Evolutionary conservation across 2,329 filamentous ascomycete species (phyloP).

Genomic region (Massarina eburnea): DNA sequence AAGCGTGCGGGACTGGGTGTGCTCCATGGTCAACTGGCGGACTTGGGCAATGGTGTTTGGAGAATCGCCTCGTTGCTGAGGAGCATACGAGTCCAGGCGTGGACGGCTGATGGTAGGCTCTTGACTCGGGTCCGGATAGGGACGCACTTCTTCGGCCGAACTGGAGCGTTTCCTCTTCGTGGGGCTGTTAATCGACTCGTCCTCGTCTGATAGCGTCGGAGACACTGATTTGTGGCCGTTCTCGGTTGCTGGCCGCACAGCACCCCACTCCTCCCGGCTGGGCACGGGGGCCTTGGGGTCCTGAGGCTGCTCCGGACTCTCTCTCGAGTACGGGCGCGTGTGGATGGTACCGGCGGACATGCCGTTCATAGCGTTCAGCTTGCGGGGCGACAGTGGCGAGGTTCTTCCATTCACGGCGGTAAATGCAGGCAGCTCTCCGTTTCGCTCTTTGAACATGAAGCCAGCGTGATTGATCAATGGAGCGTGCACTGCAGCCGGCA

Average conservation of each 20-base stretch:
- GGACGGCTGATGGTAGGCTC: conserved; percentile 38
- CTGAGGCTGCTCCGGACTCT: conserved; percentile 12
- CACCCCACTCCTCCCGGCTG: conserved; percentile 19
- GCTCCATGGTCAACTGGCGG: conserved; percentile 23
- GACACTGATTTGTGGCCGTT: conserved; percentile 27
- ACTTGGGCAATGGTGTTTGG: conserved; percentile 15
- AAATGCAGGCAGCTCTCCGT: conserved; percentile 33
- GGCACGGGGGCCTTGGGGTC: conserved; percentile 23
- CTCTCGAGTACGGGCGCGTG: conserved; percentile 13
- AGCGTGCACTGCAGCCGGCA: conserved; percentile 40
- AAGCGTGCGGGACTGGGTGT: conserved; percentile 22
- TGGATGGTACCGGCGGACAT: conserved; percentile 18
- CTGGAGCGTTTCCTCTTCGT: conserved; percentile 65
- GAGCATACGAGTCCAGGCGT: conserved; percentile 36
- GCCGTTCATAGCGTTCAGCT: conserved; percentile 19
- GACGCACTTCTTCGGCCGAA: conserved; percentile 50
- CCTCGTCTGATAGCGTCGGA: conserved; percentile 20
- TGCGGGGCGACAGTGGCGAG: conserved; percentile 26
- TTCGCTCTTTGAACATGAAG: conserved; percentile 34
- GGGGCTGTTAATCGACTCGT: conserved; percentile 31
- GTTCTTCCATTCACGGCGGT: conserved; percentile 40
- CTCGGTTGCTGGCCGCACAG: conserved; percentile 11
- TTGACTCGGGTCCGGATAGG: conserved; percentile 42
- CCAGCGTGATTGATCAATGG: conserved; percentile 28
- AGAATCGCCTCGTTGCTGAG: conserved; percentile 39